Conservation (phyloP, 495 filamentous ascomycete species). For the Poronia punctata region DNA sequence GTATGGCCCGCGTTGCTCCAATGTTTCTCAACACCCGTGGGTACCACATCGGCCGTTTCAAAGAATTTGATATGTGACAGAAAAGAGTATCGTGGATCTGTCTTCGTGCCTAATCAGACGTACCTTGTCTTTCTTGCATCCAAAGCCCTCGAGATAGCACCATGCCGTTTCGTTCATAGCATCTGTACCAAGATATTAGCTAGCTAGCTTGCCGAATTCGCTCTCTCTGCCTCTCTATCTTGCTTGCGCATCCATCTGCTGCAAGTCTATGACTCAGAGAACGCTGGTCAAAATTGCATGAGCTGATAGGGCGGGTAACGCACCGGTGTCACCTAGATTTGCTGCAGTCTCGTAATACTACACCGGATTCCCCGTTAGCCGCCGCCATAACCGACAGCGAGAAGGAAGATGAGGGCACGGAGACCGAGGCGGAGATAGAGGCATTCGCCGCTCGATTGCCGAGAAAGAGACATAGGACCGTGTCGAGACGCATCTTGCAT, state of each 20-base stretch:
- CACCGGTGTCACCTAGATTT: slow-evolving; percentile 81
- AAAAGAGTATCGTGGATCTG: slow-evolving; percentile 1
- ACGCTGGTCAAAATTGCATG: slow-evolving; percentile 7
- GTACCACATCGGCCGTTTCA: too few relatives aligned
- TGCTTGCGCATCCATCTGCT: too few relatives aligned
- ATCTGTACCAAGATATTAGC: slow-evolving; percentile 43
- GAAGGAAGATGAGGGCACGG: too few relatives aligned
- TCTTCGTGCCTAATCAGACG: slow-evolving; percentile 35
- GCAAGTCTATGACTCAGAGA: slow-evolving; percentile 9
- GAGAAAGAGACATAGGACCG: too few relatives aligned
- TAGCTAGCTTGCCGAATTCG: slow-evolving; percentile 15
- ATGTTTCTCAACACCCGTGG: too few relatives aligned
- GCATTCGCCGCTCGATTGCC: too few relatives aligned
- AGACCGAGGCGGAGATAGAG: too few relatives aligned
- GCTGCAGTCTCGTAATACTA: slow-evolving; percentile 97
- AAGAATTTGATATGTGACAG: slow-evolving; percentile 23
- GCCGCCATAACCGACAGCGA: too few relatives aligned
- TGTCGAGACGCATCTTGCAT: not conserved
- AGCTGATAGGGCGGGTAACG: slow-evolving; percentile 10
- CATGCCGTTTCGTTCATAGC: slow-evolving; percentile 96
- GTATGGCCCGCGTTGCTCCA: too few relatives aligned
- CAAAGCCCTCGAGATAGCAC: slow-evolving; percentile 94
- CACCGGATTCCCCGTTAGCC: slow-evolving; percentile 25
- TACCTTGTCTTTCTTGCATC: slow-evolving; percentile 95
- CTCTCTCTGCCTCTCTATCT: slow-evolving; percentile 9